Evolutionary conservation across 225 moss, liverwort and hornwort genomes (phyloP).

Genomic region (Ulota crispa): DNA sequence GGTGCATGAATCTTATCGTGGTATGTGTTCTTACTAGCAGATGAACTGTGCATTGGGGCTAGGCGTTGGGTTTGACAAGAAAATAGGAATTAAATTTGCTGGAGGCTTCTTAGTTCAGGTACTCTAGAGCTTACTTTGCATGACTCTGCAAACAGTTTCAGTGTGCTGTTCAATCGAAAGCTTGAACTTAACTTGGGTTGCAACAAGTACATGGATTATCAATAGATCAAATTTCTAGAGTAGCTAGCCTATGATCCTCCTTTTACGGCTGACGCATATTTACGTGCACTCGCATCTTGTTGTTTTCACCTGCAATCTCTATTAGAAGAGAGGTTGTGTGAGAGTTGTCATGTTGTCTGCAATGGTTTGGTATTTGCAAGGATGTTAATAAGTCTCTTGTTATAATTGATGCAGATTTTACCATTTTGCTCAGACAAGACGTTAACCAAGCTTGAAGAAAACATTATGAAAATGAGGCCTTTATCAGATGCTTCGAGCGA

Average conservation of each 20-base stretch:
- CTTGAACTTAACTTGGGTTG: not conserved
- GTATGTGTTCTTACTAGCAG: conserved; percentile 43
- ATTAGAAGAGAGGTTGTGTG: not conserved
- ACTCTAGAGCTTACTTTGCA: conserved; percentile 29
- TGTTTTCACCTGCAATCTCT: conserved; percentile 15
- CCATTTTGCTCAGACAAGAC: conserved; percentile 98
- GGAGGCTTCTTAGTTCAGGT: conserved; percentile 99
- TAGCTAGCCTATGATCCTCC: not conserved
- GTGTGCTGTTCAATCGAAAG: conserved; percentile 1
- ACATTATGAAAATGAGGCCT: conserved; percentile 81
- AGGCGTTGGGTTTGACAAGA: conserved; percentile 85
- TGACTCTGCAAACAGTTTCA: not conserved
- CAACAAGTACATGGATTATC: not conserved
- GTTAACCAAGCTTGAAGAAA: conserved; percentile 69
- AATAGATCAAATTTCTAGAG: not conserved
- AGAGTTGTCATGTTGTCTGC: conserved; percentile 7
- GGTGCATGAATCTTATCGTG: conserved; percentile 4
- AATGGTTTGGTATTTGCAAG: not conserved
- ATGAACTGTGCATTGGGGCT: conserved; percentile 88
- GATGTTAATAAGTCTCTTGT: conserved; percentile 4
- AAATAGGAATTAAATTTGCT: conserved; percentile 75
- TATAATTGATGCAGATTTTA: conserved; percentile 68
- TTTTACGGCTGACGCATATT: not conserved
- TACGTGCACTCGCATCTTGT: not conserved
- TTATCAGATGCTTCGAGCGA: conserved; percentile 70